Evolutionary conservation across 2,329 filamentous ascomycete species (phyloP), one percentile per base, ranked within the genome.

Genomic region (Cordyceps militaris): DNA sequence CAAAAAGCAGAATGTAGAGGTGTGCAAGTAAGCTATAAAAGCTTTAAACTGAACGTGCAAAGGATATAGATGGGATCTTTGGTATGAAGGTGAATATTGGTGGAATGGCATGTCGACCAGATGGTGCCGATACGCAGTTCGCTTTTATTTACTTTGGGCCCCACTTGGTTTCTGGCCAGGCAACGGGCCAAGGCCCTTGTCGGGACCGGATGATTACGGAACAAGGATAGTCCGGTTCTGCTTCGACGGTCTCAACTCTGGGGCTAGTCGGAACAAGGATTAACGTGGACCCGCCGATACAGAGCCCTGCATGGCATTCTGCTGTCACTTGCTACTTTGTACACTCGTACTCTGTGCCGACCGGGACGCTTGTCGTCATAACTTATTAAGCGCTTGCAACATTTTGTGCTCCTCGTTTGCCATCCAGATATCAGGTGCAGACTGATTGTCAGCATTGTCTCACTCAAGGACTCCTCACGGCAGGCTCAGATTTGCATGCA

Each of bases 101-200:
- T 64, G 59, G 64, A 61, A 60, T 67, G 65, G 63, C 61, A 66
- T 64, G 58, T 56, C 59, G 42, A 28, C 32, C 14, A 49, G 32
- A 59, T 24, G 28, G 58, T 60, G 26, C 14, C 61, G 28, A 60
- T 49, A 62, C 61, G 65, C 56, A 60, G 63, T 60, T 43, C 66
- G 67, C 68, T 76, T 76, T 76, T 77, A 76, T 77, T 77, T 76
- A 77, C 74, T 69, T 72, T 67, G 57, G 30, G 68, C 66, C 70
- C 71, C 70, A 72, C 69, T 50, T 36, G 36, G 16, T 14, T 5
- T 63, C 64, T 73, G 69, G 63, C 71, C 67, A 62, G 71, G 71
- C 72, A 74, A 74, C 72, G 60, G 59, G 32, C 10, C 19, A 28
- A 52, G 47, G 28, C 44, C 56, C 56, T n/a, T 59, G 36, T 48